Evolutionary conservation across 345 rosid genomes (phyloP).

Genomic region (Citrus inodora): DNA sequence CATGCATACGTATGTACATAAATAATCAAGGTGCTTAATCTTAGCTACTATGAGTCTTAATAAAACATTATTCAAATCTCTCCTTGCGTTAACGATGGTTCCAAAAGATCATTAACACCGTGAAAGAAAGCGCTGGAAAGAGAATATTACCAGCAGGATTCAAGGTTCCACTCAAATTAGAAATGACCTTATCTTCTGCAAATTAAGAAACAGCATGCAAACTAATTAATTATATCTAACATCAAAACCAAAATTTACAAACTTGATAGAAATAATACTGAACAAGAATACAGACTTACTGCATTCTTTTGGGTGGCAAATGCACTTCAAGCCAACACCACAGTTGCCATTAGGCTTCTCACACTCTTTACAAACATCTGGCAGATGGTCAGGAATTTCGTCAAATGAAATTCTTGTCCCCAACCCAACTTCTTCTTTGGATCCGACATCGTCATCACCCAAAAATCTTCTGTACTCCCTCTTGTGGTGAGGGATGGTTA

Average conservation of each 20-base stretch:
- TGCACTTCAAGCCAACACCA: slow-evolving; percentile 57
- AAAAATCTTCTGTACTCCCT: slow-evolving; percentile 23
- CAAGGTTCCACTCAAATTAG: slow-evolving; percentile 18
- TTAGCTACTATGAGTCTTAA: not conserved
- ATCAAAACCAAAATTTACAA: not conserved
- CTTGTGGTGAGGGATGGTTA: slow-evolving; percentile 31
- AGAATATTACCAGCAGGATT: slow-evolving; percentile 5
- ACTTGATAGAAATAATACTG: not conserved
- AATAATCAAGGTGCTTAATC: not conserved
- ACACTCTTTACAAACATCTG: slow-evolving; percentile 53
- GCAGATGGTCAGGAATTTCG: slow-evolving; percentile 48
- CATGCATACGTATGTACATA: too few relatives aligned
- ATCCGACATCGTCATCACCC: slow-evolving; percentile 7
- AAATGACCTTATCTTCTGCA: slow-evolving; percentile 46
- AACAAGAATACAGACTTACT: slow-evolving; percentile 34
- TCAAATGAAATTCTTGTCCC: slow-evolving; percentile 52
- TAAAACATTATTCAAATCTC: not conserved
- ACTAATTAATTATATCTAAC: not conserved
- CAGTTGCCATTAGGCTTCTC: slow-evolving; percentile 60
- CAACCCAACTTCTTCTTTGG: slow-evolving; percentile 15
- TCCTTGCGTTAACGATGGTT: not conserved
- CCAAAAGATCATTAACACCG: slow-evolving; percentile 3
- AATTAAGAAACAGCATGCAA: not conserved
- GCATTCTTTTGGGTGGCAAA: slow-evolving; percentile 64
- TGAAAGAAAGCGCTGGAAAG: slow-evolving; percentile 13